These are phyloP conservation scores for Clonostachys sp. DNA, from an alignment of 2,329 filamentous ascomycete species.

Conservation along the genomic window DNA sequence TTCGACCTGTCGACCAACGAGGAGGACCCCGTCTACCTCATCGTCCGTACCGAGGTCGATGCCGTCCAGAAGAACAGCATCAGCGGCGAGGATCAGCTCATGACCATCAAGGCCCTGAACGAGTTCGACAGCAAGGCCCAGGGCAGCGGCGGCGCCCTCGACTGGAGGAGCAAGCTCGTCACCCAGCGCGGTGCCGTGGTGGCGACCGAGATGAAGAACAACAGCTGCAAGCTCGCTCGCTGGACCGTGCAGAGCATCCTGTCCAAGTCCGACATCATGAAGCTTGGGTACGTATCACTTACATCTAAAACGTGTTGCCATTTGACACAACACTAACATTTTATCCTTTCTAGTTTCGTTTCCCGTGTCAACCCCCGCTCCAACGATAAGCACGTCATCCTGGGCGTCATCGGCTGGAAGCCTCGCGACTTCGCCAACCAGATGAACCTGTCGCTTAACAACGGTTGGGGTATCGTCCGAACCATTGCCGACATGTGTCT, in stretches of 20 bases:
- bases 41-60: constrained; percentile 93
- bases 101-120: constrained; percentile 94
- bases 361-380: constrained; percentile 89
- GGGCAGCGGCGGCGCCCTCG: constrained; percentile 87
- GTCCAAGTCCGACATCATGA: constrained; percentile 97
- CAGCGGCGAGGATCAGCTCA: constrained; percentile 83
- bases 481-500: constrained; percentile 95
- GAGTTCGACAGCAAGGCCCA: constrained; percentile 99
- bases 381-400: constrained; percentile 89
- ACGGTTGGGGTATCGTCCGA: constrained; percentile 98
- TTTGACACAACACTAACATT: constrained; percentile 14
- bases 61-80: constrained; percentile 94
- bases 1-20: constrained; percentile 95
- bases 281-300: constrained; percentile 71
- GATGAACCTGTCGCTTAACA: constrained; percentile 96
- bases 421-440: constrained; percentile 93
- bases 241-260: constrained; percentile 98
- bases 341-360: constrained; percentile 65
- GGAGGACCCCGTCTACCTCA: constrained; percentile 86
- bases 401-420: constrained; percentile 97
- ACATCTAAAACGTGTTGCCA: background rate
- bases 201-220: constrained; percentile 99
- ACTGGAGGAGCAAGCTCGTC: constrained; percentile 94
- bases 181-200: constrained; percentile 95
- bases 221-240: constrained; percentile 95